Evolutionary conservation across 345 rosid species (phyloP), one percentile per base, ranked within the genome.

Genomic region (Arabis hirsuta): DNA sequence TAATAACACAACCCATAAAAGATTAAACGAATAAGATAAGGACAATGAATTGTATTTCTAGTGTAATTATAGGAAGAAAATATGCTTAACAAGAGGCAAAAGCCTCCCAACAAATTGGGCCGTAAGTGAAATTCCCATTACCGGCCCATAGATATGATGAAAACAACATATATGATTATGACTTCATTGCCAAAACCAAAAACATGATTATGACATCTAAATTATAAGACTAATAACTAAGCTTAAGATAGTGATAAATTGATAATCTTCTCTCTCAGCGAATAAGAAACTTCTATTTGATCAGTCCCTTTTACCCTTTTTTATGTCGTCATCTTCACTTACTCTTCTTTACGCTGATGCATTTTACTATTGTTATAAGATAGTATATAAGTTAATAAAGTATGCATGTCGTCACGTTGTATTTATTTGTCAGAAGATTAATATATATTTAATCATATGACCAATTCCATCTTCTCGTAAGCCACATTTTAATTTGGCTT

Each of bases 371-470:
- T 20, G 19, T 34, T 56, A 51, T 65, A 73, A 14, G 10, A 65
- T 50, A 26, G 20, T 38, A 58, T 36, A 12, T 12, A 20, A 36
- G 39, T 65, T 61, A 63, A 60, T 67, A 43, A 53, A 73, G 50
- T 74, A 67, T 53, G 73, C 78, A 59, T 74, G 65, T 44, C 69
- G 73, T 74, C 73, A 74, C 69, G 63, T 67, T 67, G n/a, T 22
- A 22, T 22, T 1, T 67, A 53, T 16, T 52, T 46, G 55, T 67
- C 67, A 41, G 31, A 58, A 22, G 41, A 51, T 66, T 58, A 66
- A 50, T 73, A 39, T 39, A 6, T 50, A 34, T 6, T 7, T 5
- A 22, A 22, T 22, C 24, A 22, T 8, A 34, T 53, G 69, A 53
- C 63, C 63, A 74, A 46, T 16, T 67, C 42, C 14, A 16, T 34